phyloP scores from a whole-genome alignment of 495 filamentous ascomycete species.

The Aspergillus cristatus region DNA sequence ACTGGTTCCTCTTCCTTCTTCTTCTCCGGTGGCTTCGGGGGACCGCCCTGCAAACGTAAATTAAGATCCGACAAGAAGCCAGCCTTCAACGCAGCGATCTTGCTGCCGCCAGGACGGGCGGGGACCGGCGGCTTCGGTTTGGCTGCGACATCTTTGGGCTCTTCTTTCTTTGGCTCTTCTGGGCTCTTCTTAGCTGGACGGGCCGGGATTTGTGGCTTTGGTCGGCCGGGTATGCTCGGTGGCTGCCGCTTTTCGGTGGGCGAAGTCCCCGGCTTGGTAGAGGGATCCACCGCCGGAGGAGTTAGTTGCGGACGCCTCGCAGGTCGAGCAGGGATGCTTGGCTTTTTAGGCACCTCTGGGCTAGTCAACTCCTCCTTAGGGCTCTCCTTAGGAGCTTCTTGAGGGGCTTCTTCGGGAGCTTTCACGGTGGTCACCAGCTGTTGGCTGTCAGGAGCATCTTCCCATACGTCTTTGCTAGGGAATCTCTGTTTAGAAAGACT shows the following conservation, averaged over 20 bases:
- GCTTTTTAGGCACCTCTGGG: conserved; percentile 30
- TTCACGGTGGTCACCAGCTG: conserved; percentile 72
- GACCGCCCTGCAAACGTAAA: conserved; percentile 72
- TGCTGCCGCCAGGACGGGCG: conserved; percentile 64
- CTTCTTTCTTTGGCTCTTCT: conserved; percentile 20
- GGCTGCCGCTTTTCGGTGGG: conserved; percentile 41
- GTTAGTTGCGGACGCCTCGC: conserved; percentile 29
- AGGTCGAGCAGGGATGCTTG: conserved; percentile 35
- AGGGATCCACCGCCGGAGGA: conserved; percentile 21
- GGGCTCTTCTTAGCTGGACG: conserved; percentile 52
- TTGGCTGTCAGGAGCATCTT: conserved; percentile 81
- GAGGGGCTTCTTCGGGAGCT: conserved; percentile 45
- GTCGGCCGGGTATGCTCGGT: conserved; percentile 53
- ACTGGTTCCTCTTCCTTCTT: conserved; percentile 51
- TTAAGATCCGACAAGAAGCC: conserved; percentile 89
- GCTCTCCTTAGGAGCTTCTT: too few species aligned
- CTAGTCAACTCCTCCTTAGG: conserved; percentile 38
- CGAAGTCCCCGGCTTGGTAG: conserved; percentile 22
- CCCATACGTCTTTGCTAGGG: conserved; percentile 93
- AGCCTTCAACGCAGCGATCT: conserved; percentile 83
- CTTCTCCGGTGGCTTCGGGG: conserved; percentile 58
- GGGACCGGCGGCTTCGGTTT: conserved; percentile 73
- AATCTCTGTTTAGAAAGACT: conserved; percentile 60
- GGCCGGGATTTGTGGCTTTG: conserved; percentile 72
- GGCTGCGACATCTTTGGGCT: conserved; percentile 19